A percentile compares a stretch with the other conserved stretches of the same genome.
These are phyloP conservation scores for Zizania palustris DNA, from an alignment of 202 grass and related monocot genomes.

Conservation along the genomic window DNA sequence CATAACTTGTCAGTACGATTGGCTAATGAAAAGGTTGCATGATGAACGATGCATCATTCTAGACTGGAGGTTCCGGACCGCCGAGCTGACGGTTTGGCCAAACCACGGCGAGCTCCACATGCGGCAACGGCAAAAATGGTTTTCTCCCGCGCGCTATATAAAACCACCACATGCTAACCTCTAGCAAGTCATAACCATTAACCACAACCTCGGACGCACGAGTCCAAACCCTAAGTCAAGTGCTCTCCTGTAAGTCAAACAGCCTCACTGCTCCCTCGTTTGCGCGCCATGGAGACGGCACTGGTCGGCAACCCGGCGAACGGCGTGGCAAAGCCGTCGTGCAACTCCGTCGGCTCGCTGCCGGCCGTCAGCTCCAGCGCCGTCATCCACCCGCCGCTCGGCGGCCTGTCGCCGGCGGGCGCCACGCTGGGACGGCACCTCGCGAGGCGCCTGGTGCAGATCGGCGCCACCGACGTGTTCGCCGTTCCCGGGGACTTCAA, in stretches of 20 bases:
- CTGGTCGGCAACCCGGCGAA: constrained; percentile 37
- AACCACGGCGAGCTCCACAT: background rate
- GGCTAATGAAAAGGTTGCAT: background rate
- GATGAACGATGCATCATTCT: background rate
- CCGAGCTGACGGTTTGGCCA: background rate
- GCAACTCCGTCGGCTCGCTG: constrained; percentile 37
- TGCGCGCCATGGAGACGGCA: constrained; percentile 37
- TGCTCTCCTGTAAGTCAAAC: background rate
- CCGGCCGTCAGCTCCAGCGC: constrained; percentile 35
- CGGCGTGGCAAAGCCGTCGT: constrained; percentile 38
- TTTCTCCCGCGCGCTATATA: constrained; percentile 17
- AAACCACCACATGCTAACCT: background rate
- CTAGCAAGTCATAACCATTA: background rate
- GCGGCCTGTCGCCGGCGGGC: background rate
- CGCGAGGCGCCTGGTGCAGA: constrained; percentile 56
- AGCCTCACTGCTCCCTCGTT: background rate
- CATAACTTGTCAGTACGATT: background rate
- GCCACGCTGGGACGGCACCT: constrained; percentile 52
- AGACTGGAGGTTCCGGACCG: background rate
- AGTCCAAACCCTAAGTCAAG: background rate
- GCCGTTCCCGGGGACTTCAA: constrained; percentile 64
- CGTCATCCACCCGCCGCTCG: constrained; percentile 6
- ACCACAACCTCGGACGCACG: constrained; percentile 22
- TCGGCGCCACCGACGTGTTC: constrained; percentile 54
- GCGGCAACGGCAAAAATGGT: background rate